Base-by-base conservation (phyloP, 2,329 filamentous ascomycete genomes). In the Cordyceps farinosa region DNA sequence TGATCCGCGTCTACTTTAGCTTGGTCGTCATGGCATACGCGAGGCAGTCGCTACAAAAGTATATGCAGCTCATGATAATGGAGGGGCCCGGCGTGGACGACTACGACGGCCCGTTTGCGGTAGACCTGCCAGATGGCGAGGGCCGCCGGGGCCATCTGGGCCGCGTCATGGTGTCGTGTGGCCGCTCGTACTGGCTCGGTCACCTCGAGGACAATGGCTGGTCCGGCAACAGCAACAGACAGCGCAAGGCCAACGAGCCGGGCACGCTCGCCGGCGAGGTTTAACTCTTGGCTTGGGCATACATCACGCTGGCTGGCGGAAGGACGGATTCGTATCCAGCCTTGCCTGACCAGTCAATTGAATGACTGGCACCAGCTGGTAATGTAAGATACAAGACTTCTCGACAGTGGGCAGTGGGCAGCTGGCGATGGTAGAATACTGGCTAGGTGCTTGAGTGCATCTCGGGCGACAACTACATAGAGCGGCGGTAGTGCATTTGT, bases 1-100 rank as follows among this genome's bases (percentile, higher is more conserved):
- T 89, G 13, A 80, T 96, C 47, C 84, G 93, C 36, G 75, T 92
- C 36, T 97, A 97, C 78, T 93, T 96, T 70, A 86, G 90, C 68
- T 79, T 97, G 44, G 84, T 97, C 61, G 87, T 96, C 74, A 87
- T 96, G 77, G 87, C 91, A 7, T 95, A 90, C 74, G 91, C 93
- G 3, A 86, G 91, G 66, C 85, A 88, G 72, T 88, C 91, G 15
- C 78, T 97, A 56, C 84, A 90, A 64, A 87, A 88, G 68, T 86
- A 91, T 73, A 75, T 77, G 72, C 75, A 77, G 62, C 63, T 76
- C 51, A 73, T 76, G 71, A 74, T 76, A 48, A 82, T 89, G 56
- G 82, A 85, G 59, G 75, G 77, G 58, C 70, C 78, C 64, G 74
- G 75, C 44, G 73, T 76, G 32, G 78, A 83, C 63, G 77, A 80